phyloP scores from a whole-genome alignment of 2,329 filamentous ascomycete genomes.

The Plectosphaerella cucumerina region DNA sequence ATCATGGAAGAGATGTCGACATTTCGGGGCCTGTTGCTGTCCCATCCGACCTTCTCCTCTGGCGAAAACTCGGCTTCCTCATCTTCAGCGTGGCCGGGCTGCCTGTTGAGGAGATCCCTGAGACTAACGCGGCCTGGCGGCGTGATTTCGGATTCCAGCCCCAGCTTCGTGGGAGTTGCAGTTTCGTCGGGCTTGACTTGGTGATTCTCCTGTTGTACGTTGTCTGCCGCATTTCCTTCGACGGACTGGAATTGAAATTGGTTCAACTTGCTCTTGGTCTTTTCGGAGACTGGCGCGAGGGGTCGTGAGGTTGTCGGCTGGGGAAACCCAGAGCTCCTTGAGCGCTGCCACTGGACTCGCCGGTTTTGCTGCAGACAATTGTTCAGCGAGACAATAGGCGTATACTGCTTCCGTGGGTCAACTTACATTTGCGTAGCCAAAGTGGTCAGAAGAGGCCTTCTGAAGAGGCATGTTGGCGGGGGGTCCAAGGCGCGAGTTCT shows the following conservation, averaged over 20 bases:
- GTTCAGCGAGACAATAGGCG: neutral
- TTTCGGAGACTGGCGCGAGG: slow-evolving; percentile 48
- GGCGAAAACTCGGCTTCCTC: slow-evolving; percentile 49
- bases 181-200: slow-evolving; percentile 6
- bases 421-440: slow-evolving; percentile 1
- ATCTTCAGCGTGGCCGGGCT: slow-evolving; percentile 33
- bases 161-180: no score
- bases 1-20: slow-evolving; percentile 42
- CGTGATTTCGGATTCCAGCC: slow-evolving; percentile 5
- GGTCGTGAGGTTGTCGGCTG: slow-evolving; percentile 22
- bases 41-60: slow-evolving; percentile 59
- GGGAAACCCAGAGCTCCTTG: slow-evolving; percentile 31
- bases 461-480: slow-evolving; percentile 25
- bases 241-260: slow-evolving; percentile 49
- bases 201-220: slow-evolving; percentile 16
- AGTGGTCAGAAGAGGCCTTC: slow-evolving; percentile 33
- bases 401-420: neutral
- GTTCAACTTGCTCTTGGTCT: slow-evolving; percentile 57
- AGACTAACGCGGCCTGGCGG: slow-evolving; percentile 37
- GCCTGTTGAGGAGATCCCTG: slow-evolving; percentile 52
- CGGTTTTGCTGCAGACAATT: slow-evolving; percentile 6
- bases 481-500: slow-evolving; percentile 8
- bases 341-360: slow-evolving; percentile 48
- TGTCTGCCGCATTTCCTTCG: slow-evolving; percentile 13
- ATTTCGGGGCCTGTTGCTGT: slow-evolving; percentile 40